Conservation (phyloP, 2,329 filamentous ascomycete genomes). For the Penicillium griseofulvum region DNA sequence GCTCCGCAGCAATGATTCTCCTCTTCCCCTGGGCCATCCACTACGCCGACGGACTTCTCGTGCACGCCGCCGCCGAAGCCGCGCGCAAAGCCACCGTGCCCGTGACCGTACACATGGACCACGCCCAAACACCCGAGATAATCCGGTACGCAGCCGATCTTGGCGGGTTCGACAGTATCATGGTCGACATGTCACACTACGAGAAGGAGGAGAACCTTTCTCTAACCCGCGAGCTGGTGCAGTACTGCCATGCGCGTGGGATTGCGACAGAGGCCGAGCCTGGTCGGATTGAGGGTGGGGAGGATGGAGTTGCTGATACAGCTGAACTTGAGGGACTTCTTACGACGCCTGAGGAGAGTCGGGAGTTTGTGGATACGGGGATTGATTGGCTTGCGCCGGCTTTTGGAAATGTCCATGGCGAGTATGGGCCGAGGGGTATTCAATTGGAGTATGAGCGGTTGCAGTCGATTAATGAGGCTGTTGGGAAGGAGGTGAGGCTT, state of each 20-base stretch:
- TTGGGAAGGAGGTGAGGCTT: slow-evolving; percentile 50
- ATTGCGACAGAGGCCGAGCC: slow-evolving; percentile 71
- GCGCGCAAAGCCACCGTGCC: slow-evolving; percentile 58
- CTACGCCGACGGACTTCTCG: slow-evolving; percentile 59
- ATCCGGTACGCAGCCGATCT: slow-evolving; percentile 60
- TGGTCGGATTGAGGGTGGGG: slow-evolving; percentile 68
- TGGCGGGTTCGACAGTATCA: slow-evolving; percentile 68
- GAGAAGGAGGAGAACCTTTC: slow-evolving; percentile 68
- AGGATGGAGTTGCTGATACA: slow-evolving; percentile 71
- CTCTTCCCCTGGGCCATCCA: slow-evolving; percentile 72
- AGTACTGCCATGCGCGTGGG: slow-evolving; percentile 62
- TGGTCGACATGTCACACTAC: slow-evolving; percentile 75
- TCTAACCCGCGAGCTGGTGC: slow-evolving; percentile 61
- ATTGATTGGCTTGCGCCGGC: slow-evolving; percentile 73
- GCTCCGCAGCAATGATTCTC: slow-evolving; percentile 67
- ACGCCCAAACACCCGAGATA: slow-evolving; percentile 63
- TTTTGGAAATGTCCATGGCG: slow-evolving; percentile 74
- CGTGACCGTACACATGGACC: slow-evolving; percentile 64
- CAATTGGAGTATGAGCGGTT: slow-evolving; percentile 60
- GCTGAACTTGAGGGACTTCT: slow-evolving; percentile 61
- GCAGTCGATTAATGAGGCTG: slow-evolving; percentile 48
- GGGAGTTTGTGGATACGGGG: slow-evolving; percentile 68
- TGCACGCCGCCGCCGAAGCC: slow-evolving; percentile 56
- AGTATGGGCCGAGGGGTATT: slow-evolving; percentile 65
- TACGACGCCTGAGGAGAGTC: slow-evolving; percentile 67